Evolutionary conservation across 2,329 filamentous ascomycete genomes (phyloP).

Genomic region (Trichoderma sp.): DNA sequence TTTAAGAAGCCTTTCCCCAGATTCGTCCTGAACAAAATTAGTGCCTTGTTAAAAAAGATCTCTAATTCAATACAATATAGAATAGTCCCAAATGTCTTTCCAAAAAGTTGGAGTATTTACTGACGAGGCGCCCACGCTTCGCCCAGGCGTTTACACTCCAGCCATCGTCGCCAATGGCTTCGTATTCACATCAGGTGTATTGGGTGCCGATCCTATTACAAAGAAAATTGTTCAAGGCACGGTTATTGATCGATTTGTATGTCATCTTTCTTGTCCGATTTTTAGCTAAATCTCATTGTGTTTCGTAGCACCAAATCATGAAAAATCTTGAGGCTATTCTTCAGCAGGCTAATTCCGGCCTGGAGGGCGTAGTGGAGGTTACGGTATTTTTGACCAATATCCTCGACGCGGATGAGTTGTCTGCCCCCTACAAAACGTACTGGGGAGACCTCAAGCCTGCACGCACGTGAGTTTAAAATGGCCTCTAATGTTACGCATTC

Average conservation of each 20-base stretch:
- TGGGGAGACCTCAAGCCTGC: neutral
- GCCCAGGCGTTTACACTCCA: neutral
- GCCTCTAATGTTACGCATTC: neutral
- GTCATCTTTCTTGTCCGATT: neutral
- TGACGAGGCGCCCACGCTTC: neutral
- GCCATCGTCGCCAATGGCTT: neutral
- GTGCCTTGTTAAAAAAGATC: fast-evolving
- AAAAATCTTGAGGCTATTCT: neutral
- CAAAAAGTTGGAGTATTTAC: neutral
- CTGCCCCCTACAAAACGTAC: neutral
- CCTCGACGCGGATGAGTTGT: neutral
- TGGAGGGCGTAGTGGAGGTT: neutral
- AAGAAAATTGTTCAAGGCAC: neutral
- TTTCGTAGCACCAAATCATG: neutral
- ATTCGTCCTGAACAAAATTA: neutral
- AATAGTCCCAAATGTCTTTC: neutral
- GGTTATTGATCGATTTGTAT: neutral
- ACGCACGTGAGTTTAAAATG: neutral
- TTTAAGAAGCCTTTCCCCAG: neutral
- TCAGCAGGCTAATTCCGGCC: neutral
- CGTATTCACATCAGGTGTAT: neutral
- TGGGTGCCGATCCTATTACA: neutral
- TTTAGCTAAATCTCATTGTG: neutral
- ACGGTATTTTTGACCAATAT: neutral
- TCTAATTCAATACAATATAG: neutral